Conservation (phyloP, 192 early-diverging fungal species). For the Coemansia biformis region DNA sequence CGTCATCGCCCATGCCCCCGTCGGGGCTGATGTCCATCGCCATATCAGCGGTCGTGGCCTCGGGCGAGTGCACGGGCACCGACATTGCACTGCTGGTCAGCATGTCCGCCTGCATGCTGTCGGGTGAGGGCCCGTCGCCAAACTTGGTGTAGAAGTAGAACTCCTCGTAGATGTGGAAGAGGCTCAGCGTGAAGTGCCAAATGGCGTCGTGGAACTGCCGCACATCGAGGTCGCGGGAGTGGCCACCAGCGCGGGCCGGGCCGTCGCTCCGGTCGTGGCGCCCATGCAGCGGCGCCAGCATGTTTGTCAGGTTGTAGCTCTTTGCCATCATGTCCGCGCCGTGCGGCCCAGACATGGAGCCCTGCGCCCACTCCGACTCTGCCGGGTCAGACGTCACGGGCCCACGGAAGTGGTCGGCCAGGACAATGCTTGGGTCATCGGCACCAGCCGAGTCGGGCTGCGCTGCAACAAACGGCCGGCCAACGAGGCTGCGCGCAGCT, state of each 20-base stretch:
- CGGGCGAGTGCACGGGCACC: slow-evolving; percentile 14
- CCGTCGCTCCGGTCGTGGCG: no score
- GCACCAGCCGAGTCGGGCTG: neutral
- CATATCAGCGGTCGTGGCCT: neutral
- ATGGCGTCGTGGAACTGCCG: slow-evolving; percentile 44
- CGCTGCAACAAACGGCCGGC: slow-evolving; percentile 17
- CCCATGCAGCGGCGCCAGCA: slow-evolving; percentile 6
- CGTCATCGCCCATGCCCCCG: slow-evolving; percentile 6
- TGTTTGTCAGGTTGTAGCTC: slow-evolving; percentile 25
- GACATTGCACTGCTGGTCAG: slow-evolving; percentile 4
- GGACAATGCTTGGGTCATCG: slow-evolving; percentile 9
- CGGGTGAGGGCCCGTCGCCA: slow-evolving; percentile 27
- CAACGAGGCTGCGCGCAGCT: slow-evolving; percentile 17
- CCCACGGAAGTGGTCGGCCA: slow-evolving; percentile 4
- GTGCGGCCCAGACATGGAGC: slow-evolving; percentile 3
- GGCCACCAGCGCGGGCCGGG: neutral
- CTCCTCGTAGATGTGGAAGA: slow-evolving; percentile 47
- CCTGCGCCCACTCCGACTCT: slow-evolving; percentile 22
- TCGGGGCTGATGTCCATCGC: slow-evolving; percentile 11
- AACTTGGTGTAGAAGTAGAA: slow-evolving; percentile 46
- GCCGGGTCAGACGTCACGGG: slow-evolving; percentile 14
- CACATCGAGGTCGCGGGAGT: slow-evolving; percentile 11
- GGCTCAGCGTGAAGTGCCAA: slow-evolving; percentile 47
- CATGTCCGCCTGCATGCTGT: slow-evolving; percentile 11
- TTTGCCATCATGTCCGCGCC: slow-evolving; percentile 12